Base-by-base conservation (phyloP, 1,139 yeast genomes). In the Blastobotrys indianensis region DNA sequence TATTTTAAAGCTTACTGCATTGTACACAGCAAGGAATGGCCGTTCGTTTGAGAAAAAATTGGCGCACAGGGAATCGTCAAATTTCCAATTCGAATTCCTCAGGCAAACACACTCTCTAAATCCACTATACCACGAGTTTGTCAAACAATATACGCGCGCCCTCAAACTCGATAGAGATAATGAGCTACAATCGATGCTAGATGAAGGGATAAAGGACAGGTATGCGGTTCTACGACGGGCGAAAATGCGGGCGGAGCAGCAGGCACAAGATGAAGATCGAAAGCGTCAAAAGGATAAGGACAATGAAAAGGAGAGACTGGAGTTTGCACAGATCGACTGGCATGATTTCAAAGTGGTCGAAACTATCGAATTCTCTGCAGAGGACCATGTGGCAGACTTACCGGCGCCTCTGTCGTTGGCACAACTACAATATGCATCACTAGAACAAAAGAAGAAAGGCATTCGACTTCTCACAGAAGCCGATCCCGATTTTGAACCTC, bases 261-360 rank as follows among this genome's bases (percentile, higher is more conserved):
- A 67, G 11, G 70, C 74, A 11, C 70, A 72, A 46, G 63, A 67
- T 39, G 64, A 66, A 35, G 65, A 61, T 13, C 63, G 72, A 53
- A 64, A 50, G 7, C 53, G 54, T 29, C 58, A 63, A 41, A 12
- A 35, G 7, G 58, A 60, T 29, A 55, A 64, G 48, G 61, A 69
- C 59, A 55, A 63, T 47, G 67, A 67, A 50, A 53, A 67, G 44
- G 74, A 74, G 44, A 53, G 60, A 65, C 70, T 78, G 25, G 80
- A 77, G 40, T 85, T 74, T 65, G 90, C 94, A 0, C 77, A 83
- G 29, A 82, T 87, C 23, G 90, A 90, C 63, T 92, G 98, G 98
- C 82, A 82, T 51, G 86, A 85, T 51, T 88, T 88, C 59, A 69
- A 74, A 1, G 70, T 87, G 13, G 84, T 85, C 2, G 88, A 82